Evolutionary conservation across 371 early-diverging fungal species (phyloP).

Genomic region (Lichtheimia hyalospora): DNA sequence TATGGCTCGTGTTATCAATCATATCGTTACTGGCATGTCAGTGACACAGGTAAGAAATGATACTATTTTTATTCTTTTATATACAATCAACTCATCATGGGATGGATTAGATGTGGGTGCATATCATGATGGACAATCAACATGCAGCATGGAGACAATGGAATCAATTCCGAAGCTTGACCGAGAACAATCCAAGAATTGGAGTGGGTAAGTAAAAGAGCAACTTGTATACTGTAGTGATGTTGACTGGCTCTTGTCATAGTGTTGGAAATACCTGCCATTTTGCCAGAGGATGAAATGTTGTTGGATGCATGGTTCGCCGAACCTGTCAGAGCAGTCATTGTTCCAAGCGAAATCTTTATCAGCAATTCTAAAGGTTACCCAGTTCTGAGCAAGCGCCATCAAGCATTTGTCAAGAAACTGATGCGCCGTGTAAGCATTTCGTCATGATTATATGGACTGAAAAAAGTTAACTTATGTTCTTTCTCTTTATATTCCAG

Average conservation of each 20-base stretch:
- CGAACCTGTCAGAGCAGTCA: constrained; percentile 80
- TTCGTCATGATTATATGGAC: background rate
- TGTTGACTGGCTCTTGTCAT: background rate
- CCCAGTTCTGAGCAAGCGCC: constrained; percentile 81
- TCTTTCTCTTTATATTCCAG: constrained; percentile 8
- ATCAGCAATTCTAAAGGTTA: constrained; percentile 77
- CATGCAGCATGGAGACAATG: constrained; percentile 59
- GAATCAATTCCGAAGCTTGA: constrained; percentile 65
- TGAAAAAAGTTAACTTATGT: background rate
- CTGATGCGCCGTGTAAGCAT: constrained; percentile 56
- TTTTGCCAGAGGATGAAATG: constrained; percentile 52
- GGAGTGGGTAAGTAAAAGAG: constrained; percentile 38
- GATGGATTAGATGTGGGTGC: constrained; percentile 30
- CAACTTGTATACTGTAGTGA: background rate
- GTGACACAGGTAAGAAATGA: constrained; percentile 44
- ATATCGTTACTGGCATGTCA: constrained; percentile 37
- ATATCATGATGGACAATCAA: constrained; percentile 36
- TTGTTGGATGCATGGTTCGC: constrained; percentile 78
- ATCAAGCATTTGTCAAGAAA: constrained; percentile 68
- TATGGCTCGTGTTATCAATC: constrained; percentile 57
- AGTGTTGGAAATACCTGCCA: constrained; percentile 66
- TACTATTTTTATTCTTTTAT: background rate
- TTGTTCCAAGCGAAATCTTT: constrained; percentile 75
- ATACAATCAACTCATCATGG: constrained; percentile 6
- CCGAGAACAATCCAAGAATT: constrained; percentile 56